Base-by-base conservation (phyloP, 2,329 filamentous ascomycete species). In the Paraphoma chrysanthemicola region DNA sequence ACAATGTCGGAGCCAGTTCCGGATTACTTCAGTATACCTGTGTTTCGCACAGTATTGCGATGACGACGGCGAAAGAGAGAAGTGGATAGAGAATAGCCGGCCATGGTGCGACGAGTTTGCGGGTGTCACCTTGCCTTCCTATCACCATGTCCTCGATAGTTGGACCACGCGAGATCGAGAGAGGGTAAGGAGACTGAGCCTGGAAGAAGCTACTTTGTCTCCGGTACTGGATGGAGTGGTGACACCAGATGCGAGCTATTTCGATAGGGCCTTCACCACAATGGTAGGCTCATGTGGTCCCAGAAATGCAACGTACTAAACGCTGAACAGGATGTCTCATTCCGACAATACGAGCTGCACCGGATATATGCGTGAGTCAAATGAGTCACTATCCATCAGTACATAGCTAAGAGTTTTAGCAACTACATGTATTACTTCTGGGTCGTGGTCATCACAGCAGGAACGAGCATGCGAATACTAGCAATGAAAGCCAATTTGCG, bases 341-440 rank as follows among this genome's bases (percentile, higher is more conserved):
- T 54, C 29, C 70, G 55, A 50, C 68, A 69, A 46, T 68, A 69
- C 39, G 64, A 69, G 12, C 61, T 73, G n/a, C 71, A 74, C 55
- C 63, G 64, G 10, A 30, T 62, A 23, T 75, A 74, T 48, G 72
- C 70, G 62, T 73, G 49, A 60, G 66, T 51, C 14, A 10, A 17
- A 17, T 3, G 5, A 44, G 1, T 16, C 30, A 39, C 10, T 14
- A 3, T 51, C 8, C 38, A 43, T 38, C 23, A 56, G 41, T 48
- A n/a, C 2, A 23, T 23, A 38, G 7, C 45, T 59, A 18, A 54
- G 23, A 43, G 10, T 36, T n/a, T 17, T 17, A 72, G 70, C 0
- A 66, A 64, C 59, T 67, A 60, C 18, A 71, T 75, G 67, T 71
- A 66, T 54, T 73, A 67, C 52, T 75, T 75, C 43, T 74, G 73